Percentiles rank a stretch among this genome's conserved stretches.
phyloP scores from a whole-genome alignment of 352 stramenopile species.

The Elongisporangium prolatum region DNA sequence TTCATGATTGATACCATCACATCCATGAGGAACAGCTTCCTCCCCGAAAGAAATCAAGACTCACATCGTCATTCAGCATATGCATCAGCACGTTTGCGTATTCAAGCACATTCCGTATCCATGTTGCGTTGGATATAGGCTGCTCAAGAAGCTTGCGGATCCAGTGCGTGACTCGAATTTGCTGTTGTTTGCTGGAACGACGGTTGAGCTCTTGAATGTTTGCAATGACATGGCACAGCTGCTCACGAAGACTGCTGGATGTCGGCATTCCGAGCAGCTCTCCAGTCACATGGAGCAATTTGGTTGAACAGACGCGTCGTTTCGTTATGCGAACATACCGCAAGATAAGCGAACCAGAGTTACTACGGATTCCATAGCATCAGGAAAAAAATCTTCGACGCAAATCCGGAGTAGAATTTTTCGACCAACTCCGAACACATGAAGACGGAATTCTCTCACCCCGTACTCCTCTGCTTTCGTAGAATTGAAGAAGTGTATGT shows the following conservation, averaged over 20 bases:
- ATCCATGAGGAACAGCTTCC: no score
- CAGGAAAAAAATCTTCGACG: no score
- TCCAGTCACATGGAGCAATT: neutral
- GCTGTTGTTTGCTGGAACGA: slow-evolving; percentile 38
- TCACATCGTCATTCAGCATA: slow-evolving; percentile 52
- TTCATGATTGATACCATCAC: neutral
- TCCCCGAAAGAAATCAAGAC: slow-evolving; percentile 3
- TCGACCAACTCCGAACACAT: no score
- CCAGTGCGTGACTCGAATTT: slow-evolving; percentile 59
- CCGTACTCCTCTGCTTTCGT: no score
- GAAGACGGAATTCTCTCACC: no score
- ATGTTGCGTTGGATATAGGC: slow-evolving; percentile 44
- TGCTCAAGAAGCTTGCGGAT: slow-evolving; percentile 50
- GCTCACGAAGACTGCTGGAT: slow-evolving; percentile 16
- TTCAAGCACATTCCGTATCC: slow-evolving; percentile 51
- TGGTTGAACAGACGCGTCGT: slow-evolving; percentile 3
- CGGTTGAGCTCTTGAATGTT: slow-evolving; percentile 37
- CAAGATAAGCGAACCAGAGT: no score
- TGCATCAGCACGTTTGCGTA: slow-evolving; percentile 39
- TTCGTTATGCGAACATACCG: neutral
- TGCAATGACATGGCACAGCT: slow-evolving; percentile 27
- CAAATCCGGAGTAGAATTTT: no score
- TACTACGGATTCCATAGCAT: no score
- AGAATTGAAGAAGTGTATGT: no score
- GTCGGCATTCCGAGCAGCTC: neutral